These are phyloP conservation scores for Erodium moschatum DNA, from an alignment of 441 rosid genomes.

Conservation along the genomic window DNA sequence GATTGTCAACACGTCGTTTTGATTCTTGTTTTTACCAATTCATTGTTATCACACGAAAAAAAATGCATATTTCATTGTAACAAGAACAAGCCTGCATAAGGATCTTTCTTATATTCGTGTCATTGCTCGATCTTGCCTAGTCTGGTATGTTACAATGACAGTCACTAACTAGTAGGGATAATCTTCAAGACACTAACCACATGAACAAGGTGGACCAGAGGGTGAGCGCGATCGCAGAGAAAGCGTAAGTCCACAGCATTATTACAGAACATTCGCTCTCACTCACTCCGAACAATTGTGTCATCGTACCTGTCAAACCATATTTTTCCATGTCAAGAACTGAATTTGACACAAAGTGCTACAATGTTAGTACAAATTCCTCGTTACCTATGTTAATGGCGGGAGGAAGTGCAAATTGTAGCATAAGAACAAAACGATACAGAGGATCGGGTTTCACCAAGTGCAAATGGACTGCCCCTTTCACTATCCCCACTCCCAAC, in stretches of 20 bases:
- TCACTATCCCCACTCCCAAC: conserved; percentile 27
- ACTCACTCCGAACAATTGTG: conserved; percentile 49
- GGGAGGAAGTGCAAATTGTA: conserved; percentile 71
- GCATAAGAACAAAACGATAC: conserved; percentile 50
- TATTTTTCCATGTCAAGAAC: neutral
- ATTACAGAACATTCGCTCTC: conserved; percentile 70
- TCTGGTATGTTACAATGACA: neutral
- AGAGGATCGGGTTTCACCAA: conserved; percentile 46
- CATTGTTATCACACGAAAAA: no score
- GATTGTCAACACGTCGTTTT: conserved; percentile 1
- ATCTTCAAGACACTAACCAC: conserved; percentile 61
- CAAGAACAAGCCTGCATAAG: no score
- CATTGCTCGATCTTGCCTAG: neutral
- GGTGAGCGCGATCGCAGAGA: conserved; percentile 49
- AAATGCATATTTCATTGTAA: no score
- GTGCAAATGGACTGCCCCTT: conserved; percentile 36
- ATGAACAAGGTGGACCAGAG: conserved; percentile 58
- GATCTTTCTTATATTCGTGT: no score
- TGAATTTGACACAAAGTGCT: neutral
- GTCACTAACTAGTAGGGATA: neutral
- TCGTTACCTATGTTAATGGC: conserved; percentile 51
- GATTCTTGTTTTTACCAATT: no score
- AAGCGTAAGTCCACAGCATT: conserved; percentile 52
- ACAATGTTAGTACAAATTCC: neutral
- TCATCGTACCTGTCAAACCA: conserved; percentile 45